Conservation (phyloP, 108 stramenopile species). For the Halocafeteria seosinensis region DNA sequence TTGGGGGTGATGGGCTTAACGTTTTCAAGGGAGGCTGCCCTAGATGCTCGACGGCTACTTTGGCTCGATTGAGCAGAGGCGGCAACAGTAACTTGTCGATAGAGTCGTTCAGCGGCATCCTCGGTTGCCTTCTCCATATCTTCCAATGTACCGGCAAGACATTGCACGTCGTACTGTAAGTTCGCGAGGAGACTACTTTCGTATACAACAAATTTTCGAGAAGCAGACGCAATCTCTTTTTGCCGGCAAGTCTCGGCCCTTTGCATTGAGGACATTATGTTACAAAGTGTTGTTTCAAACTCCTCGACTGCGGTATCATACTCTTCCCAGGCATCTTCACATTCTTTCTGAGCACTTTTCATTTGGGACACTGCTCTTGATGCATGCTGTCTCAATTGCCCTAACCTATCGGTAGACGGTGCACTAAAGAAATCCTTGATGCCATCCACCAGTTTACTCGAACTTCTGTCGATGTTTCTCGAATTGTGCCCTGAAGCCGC, state of each 20-base stretch:
- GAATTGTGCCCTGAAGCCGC: not conserved
- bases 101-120: too few relatives aligned
- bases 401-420: not conserved
- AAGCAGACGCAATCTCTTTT: not conserved
- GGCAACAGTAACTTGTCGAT: too few relatives aligned
- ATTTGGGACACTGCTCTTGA: not conserved
- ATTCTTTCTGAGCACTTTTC: not conserved
- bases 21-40: too few relatives aligned
- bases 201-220: not conserved
- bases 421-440: not conserved
- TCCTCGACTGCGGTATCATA: not conserved
- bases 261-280: not conserved
- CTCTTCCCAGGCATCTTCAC: not conserved
- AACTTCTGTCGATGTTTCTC: too few relatives aligned
- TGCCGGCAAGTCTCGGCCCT: not conserved
- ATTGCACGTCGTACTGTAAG: not conserved
- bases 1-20: too few relatives aligned
- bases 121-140: too few relatives aligned
- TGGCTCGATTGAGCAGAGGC: too few relatives aligned
- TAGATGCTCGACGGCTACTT: too few relatives aligned
- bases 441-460: not conserved
- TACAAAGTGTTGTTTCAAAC: not conserved
- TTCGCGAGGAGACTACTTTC: not conserved
- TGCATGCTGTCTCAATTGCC: not conserved
- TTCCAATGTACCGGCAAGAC: not conserved